Base-by-base conservation (phyloP, 495 filamentous ascomycete species). In the Chaetomium tenue region DNA sequence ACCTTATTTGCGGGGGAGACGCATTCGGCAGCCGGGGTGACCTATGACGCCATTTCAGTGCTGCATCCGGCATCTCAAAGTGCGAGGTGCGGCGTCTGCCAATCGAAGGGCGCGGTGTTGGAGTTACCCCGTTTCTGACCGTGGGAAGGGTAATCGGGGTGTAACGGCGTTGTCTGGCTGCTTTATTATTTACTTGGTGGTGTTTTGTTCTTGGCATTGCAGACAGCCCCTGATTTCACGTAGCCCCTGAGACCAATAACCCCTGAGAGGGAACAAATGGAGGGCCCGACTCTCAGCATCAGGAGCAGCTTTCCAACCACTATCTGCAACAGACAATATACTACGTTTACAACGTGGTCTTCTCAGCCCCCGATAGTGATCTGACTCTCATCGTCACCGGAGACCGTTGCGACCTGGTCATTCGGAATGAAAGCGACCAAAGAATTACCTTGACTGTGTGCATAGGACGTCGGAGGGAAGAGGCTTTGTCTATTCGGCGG, bases 381-480 rank as follows among this genome's bases (percentile, higher is more conserved):
- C 16, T 44, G 55, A 58, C 55, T 5, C 4, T 58, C 33, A 13
- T 58, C n/a, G 25, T 58, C n/a, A 44, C 55, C 16, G 55, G 55
- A 15, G 55, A n/a, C 5, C 22, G 23, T 40, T 42, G n/a, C 20
- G 23, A 18, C 20, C 2, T 7, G 2, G n/a, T 26, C 13, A 2
- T 37, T 25, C 11, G 15, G 4, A 44, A 33, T 18, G 12, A 58
- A 3, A n/a, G 33, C n/a, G 37, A 58, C 22, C 12, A 23, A 15
- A 23, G 37, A 44, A 58, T 23, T 5, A 37, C 55, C 5, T 12
- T 58, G 37, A 25, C 22, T 44, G 55, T 58, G 9, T 12, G 20
- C 33, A 26, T 20, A 16, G 9, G 6, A 30, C 28, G 28, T 30
- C 28, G 28, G 28, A 30, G 28, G 6, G 28, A 6, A 6, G 28